Base-by-base conservation (phyloP, 2,329 filamentous ascomycete species). In the Colletotrichum lupini region DNA sequence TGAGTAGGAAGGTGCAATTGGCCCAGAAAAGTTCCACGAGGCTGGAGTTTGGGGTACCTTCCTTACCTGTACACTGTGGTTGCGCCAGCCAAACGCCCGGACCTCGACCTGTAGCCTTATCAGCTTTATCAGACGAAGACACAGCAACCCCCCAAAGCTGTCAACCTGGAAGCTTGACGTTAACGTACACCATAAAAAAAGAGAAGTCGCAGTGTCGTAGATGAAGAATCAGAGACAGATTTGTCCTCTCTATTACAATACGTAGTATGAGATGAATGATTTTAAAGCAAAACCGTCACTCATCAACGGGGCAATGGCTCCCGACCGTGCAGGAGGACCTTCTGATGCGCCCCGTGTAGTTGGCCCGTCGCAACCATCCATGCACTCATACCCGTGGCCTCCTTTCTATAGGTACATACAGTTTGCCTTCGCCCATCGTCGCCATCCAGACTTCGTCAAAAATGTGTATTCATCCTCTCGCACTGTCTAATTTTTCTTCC, bases 1-100 rank as follows among this genome's bases (percentile, higher is more conserved):
- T 68, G 69, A 37, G 11, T 26, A 66, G 65, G 69, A 64, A 53
- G 66, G 73, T 70, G 65, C 55, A 55, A 52, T 22, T 70, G 65
- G 52, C 65, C 64, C 56, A 61, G 62, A 75, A 75, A 75, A 75
- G 70, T 69, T 71, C 70, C 70, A 68, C 73, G 73, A 74, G 73
- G 73, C 73, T 75, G 73, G 70, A 53, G n/a, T 66, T 64, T 22
- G 58, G 58, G 57, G 53, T 53, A 37, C 37, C 16, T 19, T 58
- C 37, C 37, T 19, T 58, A 30, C 16, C 37, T 19, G 6, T 19
- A 42, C 6, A 35, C 32, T 35, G 9, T 35, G 11, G 57, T 68
- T 71, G 65, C 59, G 59, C 69, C 66, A 59, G 30, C 69, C 66
- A 59, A 26, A 26, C 69, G 69, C 69, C 52, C 37, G 65, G 65